A percentile compares a stretch with the other conserved stretches of the same genome.
These are phyloP conservation scores for Podospora comata DNA, from an alignment of 495 filamentous ascomycete species.

Conservation along the genomic window DNA sequence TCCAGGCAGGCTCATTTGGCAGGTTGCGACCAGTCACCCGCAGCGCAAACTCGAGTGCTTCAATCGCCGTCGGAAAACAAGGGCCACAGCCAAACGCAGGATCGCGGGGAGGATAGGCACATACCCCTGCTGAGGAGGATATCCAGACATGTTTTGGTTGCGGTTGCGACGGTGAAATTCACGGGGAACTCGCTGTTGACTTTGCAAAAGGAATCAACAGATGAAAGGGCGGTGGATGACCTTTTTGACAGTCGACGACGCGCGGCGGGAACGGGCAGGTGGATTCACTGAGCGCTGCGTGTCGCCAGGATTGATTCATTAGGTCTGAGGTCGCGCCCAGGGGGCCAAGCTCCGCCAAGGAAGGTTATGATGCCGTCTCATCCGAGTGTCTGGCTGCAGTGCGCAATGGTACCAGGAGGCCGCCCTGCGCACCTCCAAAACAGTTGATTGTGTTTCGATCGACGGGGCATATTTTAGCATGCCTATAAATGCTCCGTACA, in stretches of 20 bases:
- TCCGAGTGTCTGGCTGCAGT: neutral
- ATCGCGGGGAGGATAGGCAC: neutral
- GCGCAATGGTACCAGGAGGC: neutral
- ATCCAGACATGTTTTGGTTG: conserved; percentile 6
- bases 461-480: neutral
- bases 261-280: neutral
- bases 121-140: conserved; percentile 12
- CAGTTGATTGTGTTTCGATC: no score
- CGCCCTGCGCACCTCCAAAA: no score
- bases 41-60: neutral
- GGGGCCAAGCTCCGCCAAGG: neutral
- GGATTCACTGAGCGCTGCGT: neutral
- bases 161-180: neutral
- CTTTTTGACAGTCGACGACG: neutral
- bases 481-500: no score
- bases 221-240: neutral
- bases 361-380: neutral
- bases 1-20: neutral
- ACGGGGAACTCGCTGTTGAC: neutral
- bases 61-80: neutral
- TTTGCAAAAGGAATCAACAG: neutral
- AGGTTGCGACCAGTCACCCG: neutral
- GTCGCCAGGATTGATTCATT: neutral
- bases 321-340: neutral
- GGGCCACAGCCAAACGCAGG: neutral